Base-by-base conservation (phyloP, 225 moss, liverwort and hornwort genomes). In the Straminergon stramineum region DNA sequence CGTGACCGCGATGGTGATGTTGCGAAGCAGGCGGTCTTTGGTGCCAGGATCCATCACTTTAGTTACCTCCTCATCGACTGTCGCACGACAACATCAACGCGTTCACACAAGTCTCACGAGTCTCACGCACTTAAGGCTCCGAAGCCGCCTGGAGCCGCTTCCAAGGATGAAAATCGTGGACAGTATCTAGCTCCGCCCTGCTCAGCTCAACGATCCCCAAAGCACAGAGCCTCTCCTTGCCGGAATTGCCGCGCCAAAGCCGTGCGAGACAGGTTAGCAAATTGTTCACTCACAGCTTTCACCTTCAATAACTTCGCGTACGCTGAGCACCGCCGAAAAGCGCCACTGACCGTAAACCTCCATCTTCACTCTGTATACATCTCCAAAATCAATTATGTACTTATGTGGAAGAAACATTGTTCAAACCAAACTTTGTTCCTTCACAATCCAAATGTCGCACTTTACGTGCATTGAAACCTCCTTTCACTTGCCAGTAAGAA, bases 21-120 rank as follows among this genome's bases (percentile, higher is more conserved):
- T 94, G 76, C 95, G 96, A 45, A 96, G 75, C 90, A 97, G 28
- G 19, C 94, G 93, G 89, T 97, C 97, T 76, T 93, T 95, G 37
- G 88, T 91, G 61, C 87, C 90, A 67, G 94, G 93, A 85, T 95
- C 97, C 97, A 97, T 97, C 87, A 83, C 86, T 62, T 62, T 28
- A 27, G 28, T 9, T 55, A 69, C 41, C 76, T 79, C 73, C 76
- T 74, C 86, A 84, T 85, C 61, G 35, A 53, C 84, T 74, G 37
- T n/a, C 41, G 35, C 57, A 75, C 74, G 17, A 60, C 75, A 31
- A 58, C 43, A 20, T 39, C 71, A 16, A 75, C 55, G 66, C 76
- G n/a, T 74, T 83, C 61, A 79, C 71, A 70, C 27, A 48, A 48
- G 48, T 48, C 48, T 48, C 48, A 9, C 48, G 48, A 48, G 30